These are phyloP conservation scores for Mortierella sp. DNA, from an alignment of 371 early-diverging fungal species.

Conservation along the genomic window DNA sequence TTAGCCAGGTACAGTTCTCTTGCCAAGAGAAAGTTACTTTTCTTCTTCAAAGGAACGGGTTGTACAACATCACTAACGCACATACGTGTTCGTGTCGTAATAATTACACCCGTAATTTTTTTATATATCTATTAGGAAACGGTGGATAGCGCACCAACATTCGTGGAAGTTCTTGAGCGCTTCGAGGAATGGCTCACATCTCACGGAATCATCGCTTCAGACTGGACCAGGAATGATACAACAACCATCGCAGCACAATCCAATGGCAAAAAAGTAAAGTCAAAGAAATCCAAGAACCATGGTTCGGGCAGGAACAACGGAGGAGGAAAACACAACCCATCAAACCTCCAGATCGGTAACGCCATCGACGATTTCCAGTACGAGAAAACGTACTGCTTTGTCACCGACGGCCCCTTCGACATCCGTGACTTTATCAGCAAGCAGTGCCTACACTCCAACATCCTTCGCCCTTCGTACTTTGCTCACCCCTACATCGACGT, in stretches of 20 bases:
- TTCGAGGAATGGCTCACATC: constrained; percentile 57
- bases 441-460: constrained; percentile 66
- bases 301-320: not conserved
- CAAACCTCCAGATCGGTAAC: constrained; percentile 17
- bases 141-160: constrained; percentile 76
- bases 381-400: constrained; percentile 48
- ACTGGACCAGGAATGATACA: not conserved
- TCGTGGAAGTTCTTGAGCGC: constrained; percentile 65
- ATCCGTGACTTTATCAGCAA: constrained; percentile 85
- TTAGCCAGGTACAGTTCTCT: constrained; percentile 62
- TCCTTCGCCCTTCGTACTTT: constrained; percentile 67
- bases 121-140: constrained; percentile 56
- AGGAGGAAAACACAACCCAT: constrained; percentile 12
- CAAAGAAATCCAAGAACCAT: constrained; percentile 38
- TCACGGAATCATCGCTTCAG: constrained; percentile 58
- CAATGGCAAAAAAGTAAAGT: constrained; percentile 61
- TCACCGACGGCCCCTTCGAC: constrained; percentile 87
- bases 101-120: not conserved
- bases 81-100: not conserved
- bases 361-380: constrained; percentile 31
- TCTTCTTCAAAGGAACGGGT: not conserved
- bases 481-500: constrained; percentile 76
- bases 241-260: not conserved
- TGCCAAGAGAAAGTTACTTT: too few species aligned
- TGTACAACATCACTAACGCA: not conserved